These are phyloP conservation scores for Salix viminalis DNA, from an alignment of 345 rosid genomes.

Conservation along the genomic window DNA sequence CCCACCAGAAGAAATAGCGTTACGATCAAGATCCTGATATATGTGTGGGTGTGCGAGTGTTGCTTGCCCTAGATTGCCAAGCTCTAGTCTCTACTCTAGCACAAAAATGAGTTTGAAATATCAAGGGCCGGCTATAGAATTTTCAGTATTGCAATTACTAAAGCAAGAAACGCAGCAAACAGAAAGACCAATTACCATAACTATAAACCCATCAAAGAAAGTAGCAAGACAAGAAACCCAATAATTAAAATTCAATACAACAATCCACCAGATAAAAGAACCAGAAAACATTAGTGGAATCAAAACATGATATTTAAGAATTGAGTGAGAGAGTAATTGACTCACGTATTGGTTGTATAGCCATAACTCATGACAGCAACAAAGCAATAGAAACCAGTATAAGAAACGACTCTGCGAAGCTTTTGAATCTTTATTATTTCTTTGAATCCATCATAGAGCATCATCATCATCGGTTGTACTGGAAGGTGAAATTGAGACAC, in stretches of 20 bases:
- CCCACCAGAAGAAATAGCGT: neutral
- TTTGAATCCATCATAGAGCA: slow-evolving; percentile 33
- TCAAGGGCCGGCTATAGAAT: neutral
- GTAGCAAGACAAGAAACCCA: neutral
- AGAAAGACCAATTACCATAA: neutral
- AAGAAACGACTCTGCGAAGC: slow-evolving; percentile 66
- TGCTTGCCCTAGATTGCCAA: neutral
- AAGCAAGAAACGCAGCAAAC: neutral
- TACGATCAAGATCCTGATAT: neutral
- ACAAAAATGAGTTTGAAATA: neutral
- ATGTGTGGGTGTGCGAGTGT: too few species aligned
- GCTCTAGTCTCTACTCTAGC: neutral
- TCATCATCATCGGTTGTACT: slow-evolving; percentile 17
- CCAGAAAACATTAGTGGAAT: neutral
- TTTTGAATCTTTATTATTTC: slow-evolving; percentile 79
- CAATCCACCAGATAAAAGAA: neutral
- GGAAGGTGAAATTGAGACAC: neutral
- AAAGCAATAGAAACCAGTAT: slow-evolving; percentile 68
- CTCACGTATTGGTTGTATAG: slow-evolving; percentile 85
- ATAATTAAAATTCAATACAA: neutral
- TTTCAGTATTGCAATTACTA: neutral
- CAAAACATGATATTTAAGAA: neutral
- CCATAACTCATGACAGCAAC: slow-evolving; percentile 52
- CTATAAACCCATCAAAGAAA: slow-evolving; percentile 5
- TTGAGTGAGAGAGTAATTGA: neutral